Percentiles rank a stretch among this genome's conserved stretches.
Conservation (phyloP, 2,329 filamentous ascomycete species). For the Claviceps pusilla region DNA sequence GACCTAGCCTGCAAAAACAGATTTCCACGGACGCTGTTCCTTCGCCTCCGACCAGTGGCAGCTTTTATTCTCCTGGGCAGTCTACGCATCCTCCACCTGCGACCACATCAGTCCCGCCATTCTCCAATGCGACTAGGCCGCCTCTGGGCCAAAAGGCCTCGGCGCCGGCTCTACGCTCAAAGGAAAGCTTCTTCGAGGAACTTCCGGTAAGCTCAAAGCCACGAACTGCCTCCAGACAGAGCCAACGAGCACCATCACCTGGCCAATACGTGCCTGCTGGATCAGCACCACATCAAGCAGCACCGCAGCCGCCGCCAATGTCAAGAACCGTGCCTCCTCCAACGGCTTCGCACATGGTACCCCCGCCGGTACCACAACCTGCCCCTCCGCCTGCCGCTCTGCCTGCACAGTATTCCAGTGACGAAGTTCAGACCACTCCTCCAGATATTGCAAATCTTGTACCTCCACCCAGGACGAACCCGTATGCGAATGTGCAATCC, state of each 20-base stretch:
- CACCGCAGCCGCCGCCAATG: conserved; percentile 16
- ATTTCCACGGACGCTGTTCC: conserved; percentile 28
- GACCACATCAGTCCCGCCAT: conserved; percentile 5
- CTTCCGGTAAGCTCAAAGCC: conserved; percentile 48
- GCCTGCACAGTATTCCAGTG: conserved; percentile 8
- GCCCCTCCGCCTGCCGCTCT: not conserved
- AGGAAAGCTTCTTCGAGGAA: conserved; percentile 62
- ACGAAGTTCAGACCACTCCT: conserved; percentile 7
- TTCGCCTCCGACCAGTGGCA: conserved; percentile 47
- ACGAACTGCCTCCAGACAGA: conserved; percentile 44
- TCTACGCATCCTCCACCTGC: conserved; percentile 12
- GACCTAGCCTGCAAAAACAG: conserved; percentile 40
- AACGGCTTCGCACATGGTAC: conserved; percentile 7
- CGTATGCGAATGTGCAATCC: conserved; percentile 34
- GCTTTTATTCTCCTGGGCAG: conserved; percentile 28
- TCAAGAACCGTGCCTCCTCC: conserved; percentile 14
- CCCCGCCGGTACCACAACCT: conserved; percentile 9
- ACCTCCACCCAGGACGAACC: conserved; percentile 35
- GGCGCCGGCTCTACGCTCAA: conserved; percentile 21
- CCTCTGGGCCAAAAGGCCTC: conserved; percentile 22
- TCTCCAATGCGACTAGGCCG: conserved; percentile 6
- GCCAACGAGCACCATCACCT: conserved; percentile 28
- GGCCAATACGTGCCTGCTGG: conserved; percentile 7
- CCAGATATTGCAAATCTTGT: conserved; percentile 30
- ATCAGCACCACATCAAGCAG: not conserved